phyloP scores from a whole-genome alignment of 2,329 filamentous ascomycete species.

The Huntiella abstrusa region DNA sequence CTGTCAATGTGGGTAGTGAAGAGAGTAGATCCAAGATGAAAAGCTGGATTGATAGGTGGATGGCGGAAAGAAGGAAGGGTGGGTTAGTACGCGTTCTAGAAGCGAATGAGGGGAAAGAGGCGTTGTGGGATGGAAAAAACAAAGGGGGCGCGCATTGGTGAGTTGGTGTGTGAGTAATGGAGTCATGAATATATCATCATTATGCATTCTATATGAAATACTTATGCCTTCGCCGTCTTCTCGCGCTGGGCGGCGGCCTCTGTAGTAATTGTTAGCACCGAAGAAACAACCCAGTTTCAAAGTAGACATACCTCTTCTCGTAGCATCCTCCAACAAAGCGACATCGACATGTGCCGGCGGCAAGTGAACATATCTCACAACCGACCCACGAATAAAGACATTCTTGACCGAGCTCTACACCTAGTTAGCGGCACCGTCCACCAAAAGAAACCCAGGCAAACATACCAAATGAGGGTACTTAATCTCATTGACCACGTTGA shows the following conservation, averaged over 20 bases:
- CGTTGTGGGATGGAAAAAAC: conserved; percentile 23
- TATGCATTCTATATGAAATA: no score
- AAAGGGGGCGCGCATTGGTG: conserved; percentile 17
- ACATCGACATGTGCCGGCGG: conserved; percentile 70
- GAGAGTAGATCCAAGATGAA: conserved; percentile 40
- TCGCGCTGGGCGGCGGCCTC: conserved; percentile 39
- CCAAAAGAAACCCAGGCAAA: neutral
- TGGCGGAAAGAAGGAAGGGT: conserved; percentile 35
- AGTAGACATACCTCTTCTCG: conserved; percentile 50
- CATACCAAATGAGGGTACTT: conserved; percentile 80
- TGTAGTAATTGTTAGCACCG: conserved; percentile 15
- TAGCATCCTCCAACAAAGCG: conserved; percentile 75
- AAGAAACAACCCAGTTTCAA: neutral
- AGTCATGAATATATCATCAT: no score
- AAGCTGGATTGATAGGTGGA: conserved; percentile 44
- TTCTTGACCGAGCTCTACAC: conserved; percentile 66
- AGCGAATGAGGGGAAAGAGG: conserved; percentile 19
- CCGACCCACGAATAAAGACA: conserved; percentile 84
- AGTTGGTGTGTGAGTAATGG: no score
- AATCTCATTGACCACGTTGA: conserved; percentile 77
- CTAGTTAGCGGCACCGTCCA: neutral
- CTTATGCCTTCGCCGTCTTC: conserved; percentile 21
- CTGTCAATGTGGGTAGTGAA: conserved; percentile 61
- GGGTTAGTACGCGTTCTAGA: conserved; percentile 30
- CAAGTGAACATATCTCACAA: conserved; percentile 82